Evolutionary conservation across 2,329 filamentous ascomycete species (phyloP), one percentile per base, ranked within the genome.

Genomic region (Ceratocystis ficicola): DNA sequence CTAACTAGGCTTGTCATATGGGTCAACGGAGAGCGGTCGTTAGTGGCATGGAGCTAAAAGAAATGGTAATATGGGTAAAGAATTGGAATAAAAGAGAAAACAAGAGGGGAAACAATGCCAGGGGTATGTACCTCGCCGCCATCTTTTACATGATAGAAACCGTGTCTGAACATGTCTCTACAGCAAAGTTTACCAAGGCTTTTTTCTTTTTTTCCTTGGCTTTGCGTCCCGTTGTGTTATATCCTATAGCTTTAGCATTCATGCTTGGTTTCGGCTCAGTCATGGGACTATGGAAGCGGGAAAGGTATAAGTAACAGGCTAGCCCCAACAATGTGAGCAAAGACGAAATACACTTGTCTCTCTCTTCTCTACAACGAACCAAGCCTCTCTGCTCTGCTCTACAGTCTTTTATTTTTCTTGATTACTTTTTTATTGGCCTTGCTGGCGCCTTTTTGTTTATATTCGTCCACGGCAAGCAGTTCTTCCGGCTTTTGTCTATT

Each of bases 301-400:
- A 59, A 52, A 59, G 17, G 17, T 59, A 59, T 59, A 59, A 59
- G 55, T 59, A 59, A 59, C 17, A 15, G 15, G 25, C 17, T 17
- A 25, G 15, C 5, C 17, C 25, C 28, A 6, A 3, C 12, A 6
- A 5, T 36, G 55, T 36, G 7, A 17, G 17, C 28, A 2, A 10
- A 25, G 20, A 28, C 28, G 15, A 32, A 2, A 59, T 59, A 15
- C 32, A 7, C 17, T 20, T 36, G 25, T 59, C 30, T 25, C 48
- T 22, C 10, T 12, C n/a, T 52, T 28, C 22, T 52, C 25, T 52
- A 4, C 25, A 5, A 28, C 10, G 10, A 15, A n/a, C 20, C 48
- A 52, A 25, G 25, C 10, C 22, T 8, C 50, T 5, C 25, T 32
- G 17, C 6, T 50, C 30, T 32, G 6, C 28, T 50, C 48, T 52